A percentile compares a stretch with the other conserved stretches of the same genome.
Evolutionary conservation across 306 rosid genomes (phyloP).

Genomic region (Psophocarpus tetragonolobus): DNA sequence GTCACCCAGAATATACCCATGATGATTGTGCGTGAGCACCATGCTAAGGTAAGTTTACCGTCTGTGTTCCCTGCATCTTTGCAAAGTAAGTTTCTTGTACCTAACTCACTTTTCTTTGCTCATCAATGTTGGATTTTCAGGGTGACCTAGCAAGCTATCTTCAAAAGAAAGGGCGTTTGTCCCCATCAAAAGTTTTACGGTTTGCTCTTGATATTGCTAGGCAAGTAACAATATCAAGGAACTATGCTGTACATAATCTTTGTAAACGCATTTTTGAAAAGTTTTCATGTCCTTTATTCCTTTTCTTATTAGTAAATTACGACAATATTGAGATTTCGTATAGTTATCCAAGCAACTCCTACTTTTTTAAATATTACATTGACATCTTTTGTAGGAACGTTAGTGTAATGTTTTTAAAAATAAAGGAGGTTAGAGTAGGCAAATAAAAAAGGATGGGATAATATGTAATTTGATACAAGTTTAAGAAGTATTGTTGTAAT

Average conservation of each 20-base stretch:
- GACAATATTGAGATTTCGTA: too few species aligned
- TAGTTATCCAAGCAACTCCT: too few species aligned
- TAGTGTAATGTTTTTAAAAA: too few species aligned
- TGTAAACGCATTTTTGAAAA: constrained; percentile 9
- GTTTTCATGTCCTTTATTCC: background rate
- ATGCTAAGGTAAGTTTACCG: constrained; percentile 70
- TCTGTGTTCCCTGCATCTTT: constrained; percentile 27
- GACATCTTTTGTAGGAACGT: too few species aligned
- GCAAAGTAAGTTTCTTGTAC: constrained; percentile 15
- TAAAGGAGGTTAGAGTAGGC: too few species aligned
- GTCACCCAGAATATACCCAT: constrained; percentile 97
- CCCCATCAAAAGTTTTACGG: constrained; percentile 84
- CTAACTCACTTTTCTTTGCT: constrained; percentile 36
- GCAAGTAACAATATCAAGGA: constrained; percentile 55
- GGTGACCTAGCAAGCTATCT: constrained; percentile 89
- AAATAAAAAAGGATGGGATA: too few species aligned
- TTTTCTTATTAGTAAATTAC: too few species aligned
- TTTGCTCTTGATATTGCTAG: constrained; percentile 92
- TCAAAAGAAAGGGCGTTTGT: constrained; percentile 89
- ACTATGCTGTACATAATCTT: constrained; percentile 16
- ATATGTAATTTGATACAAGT: too few species aligned
- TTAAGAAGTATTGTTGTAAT: too few species aligned
- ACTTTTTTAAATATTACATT: too few species aligned
- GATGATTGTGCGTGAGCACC: constrained; percentile 98
- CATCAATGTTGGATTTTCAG: constrained; percentile 48